Conservation (phyloP, 495 filamentous ascomycete species). For the Trichocladium uniseriatum region DNA sequence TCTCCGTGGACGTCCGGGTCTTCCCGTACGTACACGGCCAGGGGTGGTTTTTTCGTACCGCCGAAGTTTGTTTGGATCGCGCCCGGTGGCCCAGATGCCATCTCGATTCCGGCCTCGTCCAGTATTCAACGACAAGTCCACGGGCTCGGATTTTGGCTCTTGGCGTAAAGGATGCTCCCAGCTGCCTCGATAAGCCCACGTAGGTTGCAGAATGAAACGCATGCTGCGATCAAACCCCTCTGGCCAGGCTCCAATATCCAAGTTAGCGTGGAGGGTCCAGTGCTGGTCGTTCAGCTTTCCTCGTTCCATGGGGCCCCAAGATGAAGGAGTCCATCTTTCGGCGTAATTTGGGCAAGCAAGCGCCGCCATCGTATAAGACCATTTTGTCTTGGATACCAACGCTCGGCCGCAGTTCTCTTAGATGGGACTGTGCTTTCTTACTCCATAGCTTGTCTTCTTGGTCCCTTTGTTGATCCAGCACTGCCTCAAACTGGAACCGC, state of each 20-base stretch:
- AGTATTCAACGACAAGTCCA: too few species aligned
- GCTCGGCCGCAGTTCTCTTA: background rate
- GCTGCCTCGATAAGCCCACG: too few species aligned
- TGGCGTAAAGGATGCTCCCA: too few species aligned
- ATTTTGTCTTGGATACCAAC: background rate
- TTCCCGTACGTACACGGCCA: background rate
- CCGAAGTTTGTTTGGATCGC: too few species aligned
- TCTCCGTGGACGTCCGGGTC: constrained; percentile 6
- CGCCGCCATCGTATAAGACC: constrained; percentile 16
- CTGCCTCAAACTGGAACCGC: too few species aligned
- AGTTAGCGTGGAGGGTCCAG: constrained; percentile 1
- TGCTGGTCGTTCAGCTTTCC: background rate
- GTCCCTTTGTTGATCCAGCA: background rate
- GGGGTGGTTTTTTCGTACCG: too few species aligned
- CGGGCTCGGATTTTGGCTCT: too few species aligned
- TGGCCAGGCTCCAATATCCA: background rate
- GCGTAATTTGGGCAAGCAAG: constrained; percentile 1
- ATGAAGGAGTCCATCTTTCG: background rate
- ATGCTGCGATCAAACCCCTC: background rate
- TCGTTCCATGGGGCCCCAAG: background rate
- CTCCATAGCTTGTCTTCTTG: background rate
- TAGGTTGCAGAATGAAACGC: background rate
- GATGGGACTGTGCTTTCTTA: background rate
- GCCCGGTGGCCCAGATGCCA: too few species aligned
- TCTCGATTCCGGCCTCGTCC: too few species aligned